Conservation (phyloP, 208 protist genomes). For the Strigomonas oncopelti region DNA sequence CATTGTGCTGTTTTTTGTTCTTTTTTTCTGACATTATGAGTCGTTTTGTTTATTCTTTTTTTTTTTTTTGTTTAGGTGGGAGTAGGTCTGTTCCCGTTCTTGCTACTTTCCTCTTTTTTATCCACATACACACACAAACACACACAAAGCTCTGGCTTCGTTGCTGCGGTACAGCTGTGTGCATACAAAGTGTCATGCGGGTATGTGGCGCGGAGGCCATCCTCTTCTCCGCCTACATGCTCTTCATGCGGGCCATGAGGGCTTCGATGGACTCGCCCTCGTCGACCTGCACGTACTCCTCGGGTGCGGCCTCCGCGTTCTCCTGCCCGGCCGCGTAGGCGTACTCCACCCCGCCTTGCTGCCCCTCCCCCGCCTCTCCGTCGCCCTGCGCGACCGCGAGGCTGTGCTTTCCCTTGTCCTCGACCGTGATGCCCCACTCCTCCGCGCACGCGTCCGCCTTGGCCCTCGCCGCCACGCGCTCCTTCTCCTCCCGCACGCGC, state of each 20-base stretch:
- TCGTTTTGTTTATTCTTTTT: too few species aligned
- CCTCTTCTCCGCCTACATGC: conserved; percentile 18
- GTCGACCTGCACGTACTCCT: background rate
- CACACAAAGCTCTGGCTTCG: too few species aligned
- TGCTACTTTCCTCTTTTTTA: too few species aligned
- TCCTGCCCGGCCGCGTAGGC: conserved; percentile 20
- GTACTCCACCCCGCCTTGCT: conserved; percentile 33
- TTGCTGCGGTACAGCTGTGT: too few species aligned
- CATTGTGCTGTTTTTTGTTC: too few species aligned
- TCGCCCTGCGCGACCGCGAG: conserved; percentile 14
- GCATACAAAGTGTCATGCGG: too few species aligned
- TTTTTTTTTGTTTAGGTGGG: too few species aligned
- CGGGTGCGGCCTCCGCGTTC: conserved; percentile 6
- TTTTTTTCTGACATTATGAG: too few species aligned
- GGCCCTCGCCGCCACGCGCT: conserved; percentile 29
- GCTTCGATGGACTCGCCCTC: conserved; percentile 39
- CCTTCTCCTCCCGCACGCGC: conserved; percentile 33
- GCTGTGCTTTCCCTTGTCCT: conserved; percentile 31
- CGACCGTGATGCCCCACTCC: conserved; percentile 82
- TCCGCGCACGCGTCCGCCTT: conserved; percentile 51
- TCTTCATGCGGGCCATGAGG: conserved; percentile 68
- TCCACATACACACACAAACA: too few species aligned
- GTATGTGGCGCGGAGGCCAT: background rate
- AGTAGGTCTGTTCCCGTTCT: too few species aligned
- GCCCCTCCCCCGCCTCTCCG: background rate